Evolutionary conservation across 306 rosid species (phyloP).

Genomic region (cucumber (Cucumis sativus)): Cucumber_9930_V3 NC_026657.2:468501-469000

Average conservation of each 20-base stretch:
- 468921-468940: not conserved
- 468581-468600: slow-evolving; percentile 60
- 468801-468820: slow-evolving; percentile 15
- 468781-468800: slow-evolving; percentile 16
- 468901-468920: not conserved
- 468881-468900: not conserved
- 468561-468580: slow-evolving; percentile 57
- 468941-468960: not conserved
- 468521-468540: slow-evolving; percentile 28
- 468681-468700: slow-evolving; percentile 90
- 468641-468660: not conserved
- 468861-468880: slow-evolving; percentile 50
- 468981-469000: not conserved
- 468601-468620: slow-evolving; percentile 4
- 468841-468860: slow-evolving; percentile 59
- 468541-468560: slow-evolving; percentile 38
- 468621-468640: not conserved
- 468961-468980: not conserved
- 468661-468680: not conserved
- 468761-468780: slow-evolving; percentile 38
- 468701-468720: slow-evolving; percentile 83
- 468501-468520: not conserved
- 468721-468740: slow-evolving; percentile 86
- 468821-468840: slow-evolving; percentile 47
- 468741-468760: slow-evolving; percentile 69